phyloP scores from a whole-genome alignment of 768 basidiomycete genomes.

The Naganishia onofrii region DNA sequence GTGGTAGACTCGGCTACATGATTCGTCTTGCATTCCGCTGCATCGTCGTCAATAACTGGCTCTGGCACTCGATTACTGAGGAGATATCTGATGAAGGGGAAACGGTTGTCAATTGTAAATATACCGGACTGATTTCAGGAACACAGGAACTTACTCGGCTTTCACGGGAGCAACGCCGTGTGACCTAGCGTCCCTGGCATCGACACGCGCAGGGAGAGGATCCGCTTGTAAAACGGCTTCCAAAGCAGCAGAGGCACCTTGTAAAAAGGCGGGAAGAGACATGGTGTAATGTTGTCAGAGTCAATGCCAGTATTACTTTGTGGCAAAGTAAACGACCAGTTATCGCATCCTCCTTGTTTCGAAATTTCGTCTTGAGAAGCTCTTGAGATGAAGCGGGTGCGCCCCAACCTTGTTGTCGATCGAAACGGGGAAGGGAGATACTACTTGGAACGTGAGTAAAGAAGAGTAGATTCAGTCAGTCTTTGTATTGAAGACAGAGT shows the following conservation, averaged over 20 bases:
- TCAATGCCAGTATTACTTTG: too few relatives aligned
- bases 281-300: too few relatives aligned
- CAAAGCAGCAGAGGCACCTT: not conserved
- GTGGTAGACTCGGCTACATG: slow-evolving; percentile 9
- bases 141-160: slow-evolving; percentile 43
- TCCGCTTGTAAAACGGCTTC: not conserved
- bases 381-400: too few relatives aligned
- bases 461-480: too few relatives aligned
- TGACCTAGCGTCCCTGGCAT: slow-evolving; percentile 26
- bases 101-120: slow-evolving; percentile 27
- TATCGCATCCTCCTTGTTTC: not conserved
- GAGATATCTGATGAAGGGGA: slow-evolving; percentile 25
- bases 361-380: not conserved
- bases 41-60: slow-evolving; percentile 39
- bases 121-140: slow-evolving; percentile 33
- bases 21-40: slow-evolving; percentile 39
- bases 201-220: slow-evolving; percentile 3
- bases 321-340: too few relatives aligned
- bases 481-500: too few relatives aligned
- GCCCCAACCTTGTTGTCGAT: too few relatives aligned
- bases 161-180: slow-evolving; percentile 47
- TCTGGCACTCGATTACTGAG: not conserved
- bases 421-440: too few relatives aligned
- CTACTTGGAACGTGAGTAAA: too few relatives aligned
- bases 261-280: not conserved